Evolutionary conservation across 768 basidiomycete species (phyloP).

Genomic region (Naganishia onofrii): DNA sequence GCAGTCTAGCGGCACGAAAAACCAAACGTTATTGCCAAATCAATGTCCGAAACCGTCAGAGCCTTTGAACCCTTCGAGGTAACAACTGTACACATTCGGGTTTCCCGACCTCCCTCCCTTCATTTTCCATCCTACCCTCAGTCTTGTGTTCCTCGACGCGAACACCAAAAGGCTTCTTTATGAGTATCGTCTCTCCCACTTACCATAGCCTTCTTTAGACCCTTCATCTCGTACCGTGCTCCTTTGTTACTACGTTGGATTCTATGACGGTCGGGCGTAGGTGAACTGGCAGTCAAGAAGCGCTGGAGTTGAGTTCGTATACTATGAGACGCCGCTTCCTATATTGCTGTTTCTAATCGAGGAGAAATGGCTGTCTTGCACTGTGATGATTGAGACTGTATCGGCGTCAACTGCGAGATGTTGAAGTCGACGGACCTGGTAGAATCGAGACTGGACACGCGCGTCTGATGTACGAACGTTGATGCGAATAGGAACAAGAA

Average conservation of each 20-base stretch:
- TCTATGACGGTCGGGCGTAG: neutral
- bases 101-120: neutral
- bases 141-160: neutral
- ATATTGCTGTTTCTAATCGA: too few species aligned
- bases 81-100: neutral
- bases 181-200: slow-evolving; percentile 29
- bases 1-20: too few species aligned
- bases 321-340: too few species aligned
- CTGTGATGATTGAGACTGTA: neutral
- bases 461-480: neutral
- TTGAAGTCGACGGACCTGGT: neutral
- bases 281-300: too few species aligned
- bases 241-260: neutral
- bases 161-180: neutral
- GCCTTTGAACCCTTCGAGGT: too few species aligned
- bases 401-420: neutral
- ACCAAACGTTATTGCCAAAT: too few species aligned
- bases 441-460: neutral
- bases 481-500: neutral
- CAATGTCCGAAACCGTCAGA: too few species aligned
- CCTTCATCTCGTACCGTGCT: slow-evolving; percentile 48
- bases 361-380: too few species aligned
- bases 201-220: slow-evolving; percentile 55
- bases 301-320: too few species aligned
- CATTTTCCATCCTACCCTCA: slow-evolving; percentile 1